phyloP scores from a whole-genome alignment of 1,284 basidiomycete species.

The Nidula niveotomentosa region DNA sequence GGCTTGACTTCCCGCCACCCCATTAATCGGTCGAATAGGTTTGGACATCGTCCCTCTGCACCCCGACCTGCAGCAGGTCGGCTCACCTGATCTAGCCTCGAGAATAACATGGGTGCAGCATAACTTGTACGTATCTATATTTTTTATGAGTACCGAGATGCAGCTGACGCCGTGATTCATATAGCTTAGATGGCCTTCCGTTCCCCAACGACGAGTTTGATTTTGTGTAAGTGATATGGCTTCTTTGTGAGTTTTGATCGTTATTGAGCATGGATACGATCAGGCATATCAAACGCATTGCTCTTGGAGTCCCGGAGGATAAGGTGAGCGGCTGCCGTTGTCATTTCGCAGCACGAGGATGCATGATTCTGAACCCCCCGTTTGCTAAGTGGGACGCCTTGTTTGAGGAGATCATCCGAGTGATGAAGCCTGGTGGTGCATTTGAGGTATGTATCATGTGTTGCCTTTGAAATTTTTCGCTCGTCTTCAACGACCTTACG shows the following conservation, averaged over 20 bases:
- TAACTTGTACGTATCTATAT: conserved; percentile 55
- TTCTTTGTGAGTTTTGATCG: neutral
- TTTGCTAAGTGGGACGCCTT: conserved; percentile 56
- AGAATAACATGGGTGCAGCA: conserved; percentile 68
- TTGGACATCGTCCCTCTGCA: conserved; percentile 69
- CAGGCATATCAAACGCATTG: conserved; percentile 67
- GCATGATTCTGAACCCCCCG: conserved; percentile 3
- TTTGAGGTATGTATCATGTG: conserved; percentile 47
- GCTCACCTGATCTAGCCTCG: conserved; percentile 50
- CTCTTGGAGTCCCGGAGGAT: conserved; percentile 70
- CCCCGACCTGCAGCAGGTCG: conserved; percentile 56
- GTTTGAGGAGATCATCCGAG: conserved; percentile 63
- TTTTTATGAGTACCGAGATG: neutral
- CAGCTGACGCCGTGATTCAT: conserved; percentile 7
- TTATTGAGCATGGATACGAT: neutral
- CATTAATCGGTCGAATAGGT: conserved; percentile 34
- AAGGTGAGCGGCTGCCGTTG: conserved; percentile 39
- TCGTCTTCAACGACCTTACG: neutral
- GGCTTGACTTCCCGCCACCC: neutral
- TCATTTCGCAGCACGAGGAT: conserved; percentile 2
- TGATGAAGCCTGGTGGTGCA: conserved; percentile 67
- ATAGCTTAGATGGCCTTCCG: conserved; percentile 62
- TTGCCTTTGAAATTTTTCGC: conserved; percentile 1
- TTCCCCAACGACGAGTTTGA: conserved; percentile 73
- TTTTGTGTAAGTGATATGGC: conserved; percentile 51